Evolutionary conservation across 371 early-diverging fungal genomes (phyloP).

Genomic region (Rhizopus sp.): DNA sequence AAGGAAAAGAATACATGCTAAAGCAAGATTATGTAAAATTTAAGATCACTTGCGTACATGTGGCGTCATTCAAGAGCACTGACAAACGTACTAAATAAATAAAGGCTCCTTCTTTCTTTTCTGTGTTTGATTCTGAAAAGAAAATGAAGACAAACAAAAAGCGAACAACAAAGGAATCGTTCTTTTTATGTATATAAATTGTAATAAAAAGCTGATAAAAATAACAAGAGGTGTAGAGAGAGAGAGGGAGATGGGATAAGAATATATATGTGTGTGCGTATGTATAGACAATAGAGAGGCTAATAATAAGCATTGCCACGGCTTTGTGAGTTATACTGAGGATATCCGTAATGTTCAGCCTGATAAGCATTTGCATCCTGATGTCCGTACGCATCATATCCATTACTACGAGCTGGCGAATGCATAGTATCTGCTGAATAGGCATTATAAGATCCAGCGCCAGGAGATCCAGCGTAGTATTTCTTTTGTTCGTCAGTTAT

Average conservation of each 20-base stretch:
- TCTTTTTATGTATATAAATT: too few relatives aligned
- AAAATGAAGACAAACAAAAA: background rate
- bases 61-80: too few relatives aligned
- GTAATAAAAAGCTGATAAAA: background rate
- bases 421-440: background rate
- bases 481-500: constrained; percentile 22
- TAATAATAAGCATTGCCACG: background rate
- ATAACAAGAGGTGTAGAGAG: background rate
- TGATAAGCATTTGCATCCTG: background rate
- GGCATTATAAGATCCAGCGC: background rate
- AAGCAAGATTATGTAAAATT: background rate
- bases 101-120: too few relatives aligned
- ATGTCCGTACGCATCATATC: constrained; percentile 25
- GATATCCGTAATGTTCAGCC: background rate
- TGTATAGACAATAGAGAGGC: background rate
- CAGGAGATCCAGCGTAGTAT: constrained; percentile 4
- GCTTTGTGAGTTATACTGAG: background rate
- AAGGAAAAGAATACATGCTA: background rate
- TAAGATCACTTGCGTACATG: too few relatives aligned
- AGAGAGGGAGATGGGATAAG: background rate
- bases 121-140: background rate
- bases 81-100: too few relatives aligned
- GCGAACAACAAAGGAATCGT: too few relatives aligned
- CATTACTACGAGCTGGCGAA: constrained; percentile 8
- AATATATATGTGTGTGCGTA: background rate